Conservation (phyloP, 2,329 filamentous ascomycete species). For the Coniochaeta ligniaria region DNA sequence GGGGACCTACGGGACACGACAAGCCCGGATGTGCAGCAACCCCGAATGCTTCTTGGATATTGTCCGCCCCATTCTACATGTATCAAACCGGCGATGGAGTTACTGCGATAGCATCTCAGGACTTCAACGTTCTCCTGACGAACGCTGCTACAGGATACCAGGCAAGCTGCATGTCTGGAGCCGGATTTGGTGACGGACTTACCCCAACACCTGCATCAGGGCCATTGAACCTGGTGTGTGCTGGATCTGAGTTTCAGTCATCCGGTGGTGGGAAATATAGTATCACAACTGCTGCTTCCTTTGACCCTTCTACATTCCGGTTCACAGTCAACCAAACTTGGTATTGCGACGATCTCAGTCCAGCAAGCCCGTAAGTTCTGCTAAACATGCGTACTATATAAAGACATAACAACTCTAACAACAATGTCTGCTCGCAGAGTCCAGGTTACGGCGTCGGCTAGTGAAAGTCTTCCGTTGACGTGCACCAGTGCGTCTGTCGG, state of each 20-base stretch:
- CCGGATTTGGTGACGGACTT: background rate
- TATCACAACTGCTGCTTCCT: constrained; percentile 2
- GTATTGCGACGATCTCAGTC: constrained; percentile 9
- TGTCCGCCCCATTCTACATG: constrained; percentile 2
- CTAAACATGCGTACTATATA: background rate
- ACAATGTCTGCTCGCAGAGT: background rate
- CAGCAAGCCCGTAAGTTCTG: constrained; percentile 7
- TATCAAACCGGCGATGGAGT: constrained; percentile 8
- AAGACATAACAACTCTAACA: background rate
- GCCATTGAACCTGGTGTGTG: constrained; percentile 3
- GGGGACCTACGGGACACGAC: constrained; percentile 14
- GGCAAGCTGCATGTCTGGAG: constrained; percentile 8
- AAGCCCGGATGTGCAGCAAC: constrained; percentile 10
- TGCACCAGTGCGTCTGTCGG: constrained; percentile 2
- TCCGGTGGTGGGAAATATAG: constrained; percentile 2
- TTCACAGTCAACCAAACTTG: constrained; percentile 9
- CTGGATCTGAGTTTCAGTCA: constrained; percentile 8
- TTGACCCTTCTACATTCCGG: constrained; percentile 1
- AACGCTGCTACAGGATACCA: constrained; percentile 8
- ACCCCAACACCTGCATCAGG: background rate
- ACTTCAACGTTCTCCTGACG: constrained; percentile 5
- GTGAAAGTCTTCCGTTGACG: constrained; percentile 5
- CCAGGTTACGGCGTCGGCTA: constrained; percentile 3
- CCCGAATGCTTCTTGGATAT: constrained; percentile 4
- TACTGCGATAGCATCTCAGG: background rate